Percentiles rank a stretch among this genome's conserved stretches.
These are phyloP conservation scores for Fusarium sulawesiense DNA, from an alignment of 2,329 filamentous ascomycete genomes.

Conservation along the genomic window DNA sequence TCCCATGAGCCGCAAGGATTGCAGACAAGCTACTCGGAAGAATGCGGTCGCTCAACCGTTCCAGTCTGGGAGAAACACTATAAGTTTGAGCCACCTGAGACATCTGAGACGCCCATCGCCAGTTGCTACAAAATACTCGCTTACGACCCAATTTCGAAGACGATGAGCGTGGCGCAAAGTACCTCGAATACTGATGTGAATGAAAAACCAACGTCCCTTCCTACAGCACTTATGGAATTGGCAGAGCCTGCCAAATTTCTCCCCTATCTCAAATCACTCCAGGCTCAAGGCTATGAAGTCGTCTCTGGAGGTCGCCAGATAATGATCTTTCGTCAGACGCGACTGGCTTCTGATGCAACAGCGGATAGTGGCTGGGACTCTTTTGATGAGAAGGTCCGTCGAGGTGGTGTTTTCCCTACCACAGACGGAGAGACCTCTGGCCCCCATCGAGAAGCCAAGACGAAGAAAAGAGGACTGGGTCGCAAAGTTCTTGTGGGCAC, in stretches of 20 bases:
- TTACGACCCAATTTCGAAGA: slow-evolving; percentile 69
- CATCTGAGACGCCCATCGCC: slow-evolving; percentile 6
- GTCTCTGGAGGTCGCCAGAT: slow-evolving; percentile 71
- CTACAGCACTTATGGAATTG: slow-evolving; percentile 69
- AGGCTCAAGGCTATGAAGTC: slow-evolving; percentile 73
- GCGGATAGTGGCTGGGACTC: slow-evolving; percentile 60
- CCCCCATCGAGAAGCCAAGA: slow-evolving; percentile 35
- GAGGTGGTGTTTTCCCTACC: slow-evolving; percentile 68
- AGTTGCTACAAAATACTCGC: slow-evolving; percentile 71
- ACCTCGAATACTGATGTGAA: slow-evolving; percentile 64
- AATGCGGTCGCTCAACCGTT: slow-evolving; percentile 52
- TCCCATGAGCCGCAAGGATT: slow-evolving; percentile 61
- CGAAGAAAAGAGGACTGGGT: slow-evolving; percentile 55
- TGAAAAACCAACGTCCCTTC: slow-evolving; percentile 65
- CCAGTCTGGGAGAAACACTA: slow-evolving; percentile 53
- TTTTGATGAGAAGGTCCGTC: slow-evolving; percentile 65
- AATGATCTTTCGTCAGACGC: slow-evolving; percentile 73
- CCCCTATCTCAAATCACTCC: slow-evolving; percentile 68
- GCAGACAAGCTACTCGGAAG: slow-evolving; percentile 60
- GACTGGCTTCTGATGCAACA: slow-evolving; percentile 29
- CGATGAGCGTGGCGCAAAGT: slow-evolving; percentile 69
- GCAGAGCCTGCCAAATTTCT: slow-evolving; percentile 74
- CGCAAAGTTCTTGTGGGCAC: slow-evolving; percentile 66
- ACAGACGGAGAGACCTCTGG: slow-evolving; percentile 62
- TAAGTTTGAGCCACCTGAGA: background rate